Conservation (phyloP, 2,329 filamentous ascomycete species). For the Beauveria caledonica region DNA sequence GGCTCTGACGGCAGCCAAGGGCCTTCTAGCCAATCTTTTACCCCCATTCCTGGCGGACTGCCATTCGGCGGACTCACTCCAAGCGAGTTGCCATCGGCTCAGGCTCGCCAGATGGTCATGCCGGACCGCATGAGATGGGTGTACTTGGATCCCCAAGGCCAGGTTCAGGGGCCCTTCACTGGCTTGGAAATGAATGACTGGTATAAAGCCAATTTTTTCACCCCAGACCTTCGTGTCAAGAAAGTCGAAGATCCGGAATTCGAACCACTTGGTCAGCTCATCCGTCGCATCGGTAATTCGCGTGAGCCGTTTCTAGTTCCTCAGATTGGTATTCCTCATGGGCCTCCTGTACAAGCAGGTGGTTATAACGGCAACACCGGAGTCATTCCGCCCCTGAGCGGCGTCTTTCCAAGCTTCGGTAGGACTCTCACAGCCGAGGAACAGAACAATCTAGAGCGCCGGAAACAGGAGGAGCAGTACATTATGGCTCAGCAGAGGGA, state of each 20-base stretch:
- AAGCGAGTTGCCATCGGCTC: slow-evolving; percentile 49
- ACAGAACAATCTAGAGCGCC: slow-evolving; percentile 90
- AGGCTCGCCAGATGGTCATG: slow-evolving; percentile 94
- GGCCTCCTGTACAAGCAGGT: slow-evolving; percentile 51
- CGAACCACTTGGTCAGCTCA: slow-evolving; percentile 88
- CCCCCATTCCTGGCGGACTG: slow-evolving; percentile 26
- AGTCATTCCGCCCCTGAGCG: slow-evolving; percentile 81
- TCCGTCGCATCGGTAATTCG: slow-evolving; percentile 92
- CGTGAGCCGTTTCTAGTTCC: slow-evolving; percentile 95
- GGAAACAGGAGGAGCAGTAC: slow-evolving; percentile 97
- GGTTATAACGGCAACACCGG: slow-evolving; percentile 47
- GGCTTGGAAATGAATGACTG: slow-evolving; percentile 99
- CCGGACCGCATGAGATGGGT: slow-evolving; percentile 98
- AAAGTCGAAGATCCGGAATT: slow-evolving; percentile 91
- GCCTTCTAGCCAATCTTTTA: slow-evolving; percentile 24
- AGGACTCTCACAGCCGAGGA: slow-evolving; percentile 91
- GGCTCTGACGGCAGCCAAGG: slow-evolving; percentile 4
- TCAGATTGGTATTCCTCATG: slow-evolving; percentile 91
- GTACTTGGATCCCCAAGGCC: slow-evolving; percentile 88
- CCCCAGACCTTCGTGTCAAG: slow-evolving; percentile 86
- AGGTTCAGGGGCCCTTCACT: slow-evolving; percentile 89
- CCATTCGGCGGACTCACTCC: slow-evolving; percentile 28
- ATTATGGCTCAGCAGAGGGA: slow-evolving; percentile 95
- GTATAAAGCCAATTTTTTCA: slow-evolving; percentile 99
- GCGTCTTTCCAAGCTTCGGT: slow-evolving; percentile 91